Conservation (phyloP, 352 stramenopile species). For the Pseudoperonospora humuli region DNA sequence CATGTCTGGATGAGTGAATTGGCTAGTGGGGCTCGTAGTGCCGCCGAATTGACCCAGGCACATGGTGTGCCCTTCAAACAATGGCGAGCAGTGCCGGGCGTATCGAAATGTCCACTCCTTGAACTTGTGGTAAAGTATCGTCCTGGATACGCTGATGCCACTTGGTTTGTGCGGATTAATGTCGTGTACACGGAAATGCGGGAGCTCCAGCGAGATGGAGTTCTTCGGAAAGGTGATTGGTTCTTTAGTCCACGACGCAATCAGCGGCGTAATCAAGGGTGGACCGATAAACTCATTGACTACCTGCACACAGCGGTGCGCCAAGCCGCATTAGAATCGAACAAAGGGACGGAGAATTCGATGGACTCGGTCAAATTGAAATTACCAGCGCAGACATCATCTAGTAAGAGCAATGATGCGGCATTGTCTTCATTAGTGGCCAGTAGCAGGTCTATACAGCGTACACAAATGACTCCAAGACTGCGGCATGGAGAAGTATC, state of each 20-base stretch:
- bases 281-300: conserved; percentile 75
- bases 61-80: conserved; percentile 81
- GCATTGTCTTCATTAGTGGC: neutral
- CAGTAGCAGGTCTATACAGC: conserved; percentile 3
- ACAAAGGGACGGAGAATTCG: conserved; percentile 16
- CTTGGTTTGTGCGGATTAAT: conserved; percentile 80
- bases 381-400: neutral
- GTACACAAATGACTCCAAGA: conserved; percentile 9
- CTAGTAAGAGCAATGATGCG: conserved; percentile 3
- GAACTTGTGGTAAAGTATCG: conserved; percentile 74
- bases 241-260: conserved; percentile 73
- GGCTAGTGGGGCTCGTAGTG: conserved; percentile 44
- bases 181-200: conserved; percentile 85
- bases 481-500: conserved; percentile 19
- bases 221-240: conserved; percentile 59
- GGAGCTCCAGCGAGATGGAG: conserved; percentile 65
- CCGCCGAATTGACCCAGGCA: conserved; percentile 65
- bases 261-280: conserved; percentile 60
- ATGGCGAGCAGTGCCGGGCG: conserved; percentile 63
- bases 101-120: conserved; percentile 73
- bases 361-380: conserved; percentile 10
- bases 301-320: conserved; percentile 61
- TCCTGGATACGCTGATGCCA: conserved; percentile 57
- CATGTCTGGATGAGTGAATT: conserved; percentile 80
- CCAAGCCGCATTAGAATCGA: conserved; percentile 27